phyloP scores from a whole-genome alignment of 2,329 filamentous ascomycete species.

The Ampelomyces quisqualis region DNA sequence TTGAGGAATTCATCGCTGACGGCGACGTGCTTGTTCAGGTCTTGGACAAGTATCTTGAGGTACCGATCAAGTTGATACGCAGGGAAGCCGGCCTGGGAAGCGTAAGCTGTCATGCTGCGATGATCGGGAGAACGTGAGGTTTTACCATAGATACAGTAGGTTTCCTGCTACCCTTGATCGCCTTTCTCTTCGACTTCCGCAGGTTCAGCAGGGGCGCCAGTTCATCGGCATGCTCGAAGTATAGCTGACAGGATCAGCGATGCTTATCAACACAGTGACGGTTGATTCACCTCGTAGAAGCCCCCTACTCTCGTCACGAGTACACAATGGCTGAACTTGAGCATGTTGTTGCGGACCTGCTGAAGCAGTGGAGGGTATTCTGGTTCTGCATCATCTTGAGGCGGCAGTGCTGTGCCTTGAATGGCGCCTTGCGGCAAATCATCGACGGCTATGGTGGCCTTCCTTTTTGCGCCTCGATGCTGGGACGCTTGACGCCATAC shows the following conservation, averaged over 20 bases:
- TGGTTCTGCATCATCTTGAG: conserved; percentile 51
- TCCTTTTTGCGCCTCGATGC: conserved; percentile 46
- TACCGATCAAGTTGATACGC: conserved; percentile 90
- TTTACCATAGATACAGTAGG: conserved; percentile 75
- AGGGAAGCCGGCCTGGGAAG: conserved; percentile 77
- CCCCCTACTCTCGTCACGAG: conserved; percentile 88
- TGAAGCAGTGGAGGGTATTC: conserved; percentile 85
- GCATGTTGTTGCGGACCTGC: conserved; percentile 86
- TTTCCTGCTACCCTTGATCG: conserved; percentile 54
- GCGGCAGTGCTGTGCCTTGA: conserved; percentile 44
- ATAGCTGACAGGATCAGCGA: conserved; percentile 56
- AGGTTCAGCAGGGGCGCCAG: conserved; percentile 82
- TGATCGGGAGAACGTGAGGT: not conserved
- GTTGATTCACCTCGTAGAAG: conserved; percentile 73
- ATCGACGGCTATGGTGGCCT: conserved; percentile 35
- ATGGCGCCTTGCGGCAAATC: conserved; percentile 60
- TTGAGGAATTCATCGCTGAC: conserved; percentile 92
- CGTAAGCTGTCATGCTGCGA: conserved; percentile 13
- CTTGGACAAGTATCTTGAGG: conserved; percentile 88
- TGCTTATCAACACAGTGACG: conserved; percentile 2
- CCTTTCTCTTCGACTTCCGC: conserved; percentile 80
- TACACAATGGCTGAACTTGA: conserved; percentile 86
- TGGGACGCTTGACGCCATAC: conserved; percentile 21
- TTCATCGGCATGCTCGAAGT: conserved; percentile 93
- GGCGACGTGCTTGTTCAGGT: conserved; percentile 86